phyloP scores from a whole-genome alignment of 495 filamentous ascomycete genomes.

The Parachaetomium inaequale region DNA sequence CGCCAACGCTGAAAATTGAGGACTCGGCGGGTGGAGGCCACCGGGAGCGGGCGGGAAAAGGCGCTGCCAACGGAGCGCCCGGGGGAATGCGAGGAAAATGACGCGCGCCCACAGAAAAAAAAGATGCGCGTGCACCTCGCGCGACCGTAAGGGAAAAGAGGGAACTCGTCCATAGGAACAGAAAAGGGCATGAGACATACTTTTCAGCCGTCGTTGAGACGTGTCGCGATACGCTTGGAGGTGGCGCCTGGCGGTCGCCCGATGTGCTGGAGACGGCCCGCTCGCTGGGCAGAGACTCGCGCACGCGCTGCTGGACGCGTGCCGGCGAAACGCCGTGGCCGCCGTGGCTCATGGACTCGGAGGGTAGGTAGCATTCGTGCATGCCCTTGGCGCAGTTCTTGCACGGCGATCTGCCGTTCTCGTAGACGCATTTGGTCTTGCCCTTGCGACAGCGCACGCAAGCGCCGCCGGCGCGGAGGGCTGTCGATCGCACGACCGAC shows the following conservation, averaged over 20 bases:
- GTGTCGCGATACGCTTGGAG: slow-evolving; percentile 44
- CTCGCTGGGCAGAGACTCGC: slow-evolving; percentile 46
- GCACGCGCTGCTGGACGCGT: slow-evolving; percentile 33
- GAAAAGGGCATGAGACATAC: slow-evolving; percentile 36
- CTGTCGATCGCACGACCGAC: slow-evolving; percentile 47
- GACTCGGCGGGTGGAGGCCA: slow-evolving; percentile 25
- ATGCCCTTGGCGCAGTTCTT: slow-evolving; percentile 54
- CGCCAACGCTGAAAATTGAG: slow-evolving; percentile 24
- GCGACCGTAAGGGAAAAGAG: slow-evolving; percentile 14
- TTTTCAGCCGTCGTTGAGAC: slow-evolving; percentile 43
- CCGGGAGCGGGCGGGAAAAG: slow-evolving; percentile 18
- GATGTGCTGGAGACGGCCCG: slow-evolving; percentile 40
- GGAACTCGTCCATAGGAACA: too few relatives aligned
- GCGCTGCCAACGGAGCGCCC: slow-evolving; percentile 11
- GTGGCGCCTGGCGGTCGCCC: slow-evolving; percentile 43
- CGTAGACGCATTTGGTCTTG: slow-evolving; percentile 54
- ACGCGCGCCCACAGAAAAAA: neutral
- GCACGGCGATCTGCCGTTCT: slow-evolving; percentile 49
- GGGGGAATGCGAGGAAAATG: neutral
- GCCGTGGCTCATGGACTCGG: slow-evolving; percentile 49
- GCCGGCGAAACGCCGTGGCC: slow-evolving; percentile 42
- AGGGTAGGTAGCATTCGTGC: slow-evolving; percentile 53
- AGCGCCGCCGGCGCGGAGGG: slow-evolving; percentile 51
- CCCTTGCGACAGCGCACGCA: slow-evolving; percentile 54
- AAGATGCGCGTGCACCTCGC: neutral